These are phyloP conservation scores for Annona squamosa DNA, from an alignment of 164 flowering plant species.

Conservation along the genomic window DNA sequence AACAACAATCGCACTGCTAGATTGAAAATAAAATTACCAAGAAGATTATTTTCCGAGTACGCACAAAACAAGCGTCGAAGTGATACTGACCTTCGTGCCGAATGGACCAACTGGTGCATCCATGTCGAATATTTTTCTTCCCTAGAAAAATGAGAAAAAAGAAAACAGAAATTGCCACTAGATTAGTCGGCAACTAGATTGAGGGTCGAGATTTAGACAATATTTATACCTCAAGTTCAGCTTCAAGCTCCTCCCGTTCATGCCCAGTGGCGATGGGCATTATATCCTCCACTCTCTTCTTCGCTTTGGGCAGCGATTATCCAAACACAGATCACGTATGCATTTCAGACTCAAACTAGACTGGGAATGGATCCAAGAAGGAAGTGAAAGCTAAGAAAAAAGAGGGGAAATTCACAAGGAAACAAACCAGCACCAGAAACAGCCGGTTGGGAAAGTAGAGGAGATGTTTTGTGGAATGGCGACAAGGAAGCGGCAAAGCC, in stretches of 20 bases:
- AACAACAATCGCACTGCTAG: background rate
- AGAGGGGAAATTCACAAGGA: background rate
- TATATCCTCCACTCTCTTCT: slow-evolving; percentile 74
- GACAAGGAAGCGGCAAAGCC: slow-evolving; percentile 10
- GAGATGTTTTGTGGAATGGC: slow-evolving; percentile 22
- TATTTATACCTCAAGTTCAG: slow-evolving; percentile 57
- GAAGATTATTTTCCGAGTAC: background rate
- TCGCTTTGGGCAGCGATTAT: slow-evolving; percentile 14
- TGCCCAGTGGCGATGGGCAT: slow-evolving; percentile 97
- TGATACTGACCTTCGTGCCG: slow-evolving; percentile 70
- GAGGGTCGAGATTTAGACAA: background rate
- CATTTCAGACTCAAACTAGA: background rate
- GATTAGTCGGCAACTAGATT: background rate
- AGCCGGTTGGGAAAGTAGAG: slow-evolving; percentile 17
- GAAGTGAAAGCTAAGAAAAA: background rate
- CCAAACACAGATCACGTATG: slow-evolving; percentile 2
- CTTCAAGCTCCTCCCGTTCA: slow-evolving; percentile 85
- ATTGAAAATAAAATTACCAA: background rate
- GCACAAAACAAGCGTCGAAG: background rate
- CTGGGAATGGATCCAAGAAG: background rate
- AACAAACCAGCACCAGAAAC: slow-evolving; percentile 31
- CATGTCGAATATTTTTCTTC: slow-evolving; percentile 46
- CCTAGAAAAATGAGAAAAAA: slow-evolving; percentile 29
- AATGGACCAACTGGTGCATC: slow-evolving; percentile 69
- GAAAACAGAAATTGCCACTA: background rate